Percentiles rank a stretch among this genome's conserved stretches.
Evolutionary conservation across 345 rosid genomes (phyloP).

Genomic region (Schrenkiella parvula): DNA sequence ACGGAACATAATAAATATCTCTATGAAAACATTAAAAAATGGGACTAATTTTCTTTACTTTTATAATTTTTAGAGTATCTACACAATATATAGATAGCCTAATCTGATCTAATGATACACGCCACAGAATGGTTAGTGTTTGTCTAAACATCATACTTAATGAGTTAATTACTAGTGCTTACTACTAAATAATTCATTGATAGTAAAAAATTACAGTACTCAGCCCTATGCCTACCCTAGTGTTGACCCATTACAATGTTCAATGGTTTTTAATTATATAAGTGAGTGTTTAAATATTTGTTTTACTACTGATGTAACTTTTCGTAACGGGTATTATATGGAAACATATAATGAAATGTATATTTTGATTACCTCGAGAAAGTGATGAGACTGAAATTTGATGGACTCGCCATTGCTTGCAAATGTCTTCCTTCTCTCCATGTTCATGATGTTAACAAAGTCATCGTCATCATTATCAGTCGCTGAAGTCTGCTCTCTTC

Average conservation of each 20-base stretch:
- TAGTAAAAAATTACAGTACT: background rate
- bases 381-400: slow-evolving; percentile 35
- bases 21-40: background rate
- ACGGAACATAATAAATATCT: background rate
- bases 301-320: slow-evolving; percentile 12
- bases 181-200: background rate
- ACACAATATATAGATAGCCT: no score
- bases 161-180: background rate
- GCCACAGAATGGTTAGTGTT: background rate
- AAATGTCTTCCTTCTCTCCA: slow-evolving; percentile 35
- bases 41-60: background rate
- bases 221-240: slow-evolving; percentile 16
- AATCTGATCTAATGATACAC: background rate
- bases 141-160: background rate
- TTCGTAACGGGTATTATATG: slow-evolving; percentile 21
- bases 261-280: slow-evolving; percentile 28
- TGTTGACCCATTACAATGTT: slow-evolving; percentile 20
- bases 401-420: slow-evolving; percentile 32
- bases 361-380: slow-evolving; percentile 28
- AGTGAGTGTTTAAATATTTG: slow-evolving; percentile 5
- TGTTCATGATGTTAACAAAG: slow-evolving; percentile 35
- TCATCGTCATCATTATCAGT: slow-evolving; percentile 37
- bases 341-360: background rate
- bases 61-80: background rate
- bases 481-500: slow-evolving; percentile 35